Evolutionary conservation across 768 basidiomycete genomes (phyloP), one percentile per base, ranked within the genome.

Genomic region (Amanita pseudoporphyria): DNA sequence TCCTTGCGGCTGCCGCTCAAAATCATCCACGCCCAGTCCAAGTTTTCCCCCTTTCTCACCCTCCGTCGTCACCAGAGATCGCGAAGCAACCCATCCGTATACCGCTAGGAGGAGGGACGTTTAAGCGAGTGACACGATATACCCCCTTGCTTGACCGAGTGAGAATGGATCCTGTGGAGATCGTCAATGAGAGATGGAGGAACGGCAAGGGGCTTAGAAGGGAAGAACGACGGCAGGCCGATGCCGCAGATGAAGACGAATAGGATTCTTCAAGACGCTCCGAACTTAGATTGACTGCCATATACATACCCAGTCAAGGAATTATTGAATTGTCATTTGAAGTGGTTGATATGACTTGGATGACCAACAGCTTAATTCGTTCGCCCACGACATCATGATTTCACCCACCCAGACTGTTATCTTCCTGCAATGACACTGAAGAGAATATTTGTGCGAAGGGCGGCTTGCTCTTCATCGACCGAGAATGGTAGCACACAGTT

Each of bases 111-210:
- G 88, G 83, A 0, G 87, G 87, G 4, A 76, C 73, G 30, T 77
- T 76, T 52, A 76, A 76, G 53, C 73, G 82, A 10, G 71, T 71
- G 2, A 67, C 66, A 6, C 81, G 77, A 55, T 94, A 93, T 56
- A 69, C 77, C 12, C 81, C 81, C 6, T 55, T 99, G 28, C 58
- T 93, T 45, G 55, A 71, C 49, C 71, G 93, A 52, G 77, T 79
- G 47, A 71, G 89, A 47, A 65, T 85, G 24, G 86, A 88, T 51
- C 72, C 73, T 6, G 80, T 85, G 0, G 84, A 87, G 30, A 76
- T 78, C 12, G 74, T 77, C 19, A 95, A 97, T 60, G 80, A 81
- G 58, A 74, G 84, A 47, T 97, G 87, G 86, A 71, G 82, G 53
- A 58, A 72, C 14, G 84, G 84, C 9, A 81, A 81, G 58, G 84